Percentiles rank a stretch among this genome's conserved stretches.
These are phyloP conservation scores for Sporopachydermia cereana DNA, from an alignment of 1,139 yeast genomes.

Conservation along the genomic window DNA sequence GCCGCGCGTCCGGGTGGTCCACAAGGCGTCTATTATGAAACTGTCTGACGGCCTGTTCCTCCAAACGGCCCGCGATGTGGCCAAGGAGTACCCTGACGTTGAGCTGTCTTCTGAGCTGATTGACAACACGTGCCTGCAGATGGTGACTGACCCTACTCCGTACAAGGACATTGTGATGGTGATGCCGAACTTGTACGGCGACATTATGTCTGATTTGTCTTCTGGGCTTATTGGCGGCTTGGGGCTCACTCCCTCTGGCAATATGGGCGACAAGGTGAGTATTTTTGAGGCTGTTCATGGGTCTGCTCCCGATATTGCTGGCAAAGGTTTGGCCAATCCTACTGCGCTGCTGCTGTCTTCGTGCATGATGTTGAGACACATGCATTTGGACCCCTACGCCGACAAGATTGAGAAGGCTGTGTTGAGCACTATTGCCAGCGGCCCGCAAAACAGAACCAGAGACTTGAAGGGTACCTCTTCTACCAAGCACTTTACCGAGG, in stretches of 20 bases:
- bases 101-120: slow-evolving; percentile 74
- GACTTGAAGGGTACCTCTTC: slow-evolving; percentile 91
- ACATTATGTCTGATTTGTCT: slow-evolving; percentile 92
- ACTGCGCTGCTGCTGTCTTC: slow-evolving; percentile 92
- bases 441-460: slow-evolving; percentile 88
- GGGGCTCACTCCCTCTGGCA: slow-evolving; percentile 97
- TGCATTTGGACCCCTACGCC: slow-evolving; percentile 77
- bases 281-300: slow-evolving; percentile 99
- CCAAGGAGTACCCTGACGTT: slow-evolving; percentile 86
- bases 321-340: slow-evolving; percentile 97
- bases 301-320: slow-evolving; percentile 97
- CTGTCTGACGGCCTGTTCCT: slow-evolving; percentile 95
- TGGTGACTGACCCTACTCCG: slow-evolving; percentile 80
- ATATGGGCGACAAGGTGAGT: slow-evolving; percentile 96
- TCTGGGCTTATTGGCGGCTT: slow-evolving; percentile 97
- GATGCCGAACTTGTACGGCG: slow-evolving; percentile 99
- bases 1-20: slow-evolving; percentile 88
- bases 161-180: slow-evolving; percentile 87
- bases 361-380: slow-evolving; percentile 98
- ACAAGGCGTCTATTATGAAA: slow-evolving; percentile 97
- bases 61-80: slow-evolving; percentile 80
- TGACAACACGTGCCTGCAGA: slow-evolving; percentile 88
- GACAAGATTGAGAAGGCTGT: slow-evolving; percentile 82
- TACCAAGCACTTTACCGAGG: slow-evolving; percentile 79
- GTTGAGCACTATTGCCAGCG: slow-evolving; percentile 85